Percentiles rank a stretch among this genome's conserved stretches.
Evolutionary conservation across 2,329 filamentous ascomycete genomes (phyloP).

Genomic region (Trichothecium roseum): DNA sequence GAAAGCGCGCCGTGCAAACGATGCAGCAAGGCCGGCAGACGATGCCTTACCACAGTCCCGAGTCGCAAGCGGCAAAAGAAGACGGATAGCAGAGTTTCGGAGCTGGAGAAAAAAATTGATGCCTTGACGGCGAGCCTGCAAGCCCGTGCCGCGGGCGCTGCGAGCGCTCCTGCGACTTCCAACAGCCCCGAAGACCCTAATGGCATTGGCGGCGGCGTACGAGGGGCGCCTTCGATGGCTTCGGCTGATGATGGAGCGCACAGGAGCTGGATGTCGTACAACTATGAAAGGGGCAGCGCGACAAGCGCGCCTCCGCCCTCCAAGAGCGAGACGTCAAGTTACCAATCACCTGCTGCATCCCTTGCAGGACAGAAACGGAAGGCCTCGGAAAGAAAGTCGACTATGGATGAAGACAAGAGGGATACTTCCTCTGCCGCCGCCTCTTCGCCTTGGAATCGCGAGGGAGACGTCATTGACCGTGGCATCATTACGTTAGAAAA

Average conservation of each 20-base stretch:
- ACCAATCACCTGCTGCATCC: constrained; percentile 4
- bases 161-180: neutral
- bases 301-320: neutral
- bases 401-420: constrained; percentile 1
- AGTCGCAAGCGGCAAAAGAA: constrained; percentile 79
- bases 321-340: constrained; percentile 4
- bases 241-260: no score
- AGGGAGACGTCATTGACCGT: constrained; percentile 45
- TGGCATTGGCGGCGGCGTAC: no score
- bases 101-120: constrained; percentile 89
- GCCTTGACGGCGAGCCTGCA: constrained; percentile 72
- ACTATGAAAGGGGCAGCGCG: neutral
- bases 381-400: constrained; percentile 12
- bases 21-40: constrained; percentile 70
- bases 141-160: constrained; percentile 24
- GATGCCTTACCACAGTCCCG: constrained; percentile 67
- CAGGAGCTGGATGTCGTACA: neutral
- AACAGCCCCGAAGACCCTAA: neutral
- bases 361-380: constrained; percentile 21
- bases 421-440: neutral
- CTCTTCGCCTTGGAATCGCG: constrained; percentile 4
- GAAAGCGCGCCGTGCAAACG: constrained; percentile 58
- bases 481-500: constrained; percentile 46
- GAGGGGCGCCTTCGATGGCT: no score
- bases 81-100: constrained; percentile 78